Evolutionary conservation across 2,329 filamentous ascomycete genomes (phyloP).

Genomic region (Akanthomyces muscarius): DNA sequence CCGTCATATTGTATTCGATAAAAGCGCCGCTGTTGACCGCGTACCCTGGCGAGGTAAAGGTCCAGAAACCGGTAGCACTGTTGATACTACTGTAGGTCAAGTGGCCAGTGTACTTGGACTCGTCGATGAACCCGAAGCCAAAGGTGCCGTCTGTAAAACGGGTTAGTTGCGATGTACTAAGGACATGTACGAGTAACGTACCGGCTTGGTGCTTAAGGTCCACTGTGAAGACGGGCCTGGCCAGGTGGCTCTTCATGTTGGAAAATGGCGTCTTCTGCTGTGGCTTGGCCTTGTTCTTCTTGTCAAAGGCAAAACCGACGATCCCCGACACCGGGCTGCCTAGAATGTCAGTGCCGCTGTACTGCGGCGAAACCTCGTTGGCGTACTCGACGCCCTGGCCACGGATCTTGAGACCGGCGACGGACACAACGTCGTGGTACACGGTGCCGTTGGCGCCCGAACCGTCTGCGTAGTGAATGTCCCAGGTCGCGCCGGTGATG

Average conservation of each 20-base stretch:
- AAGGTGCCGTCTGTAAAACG: conserved; percentile 52
- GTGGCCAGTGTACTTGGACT: conserved; percentile 55
- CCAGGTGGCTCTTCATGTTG: conserved; percentile 25
- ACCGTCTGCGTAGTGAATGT: conserved; percentile 41
- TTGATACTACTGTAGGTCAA: conserved; percentile 62
- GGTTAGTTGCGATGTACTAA: not conserved
- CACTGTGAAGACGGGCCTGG: conserved; percentile 59
- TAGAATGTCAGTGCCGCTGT: conserved; percentile 43
- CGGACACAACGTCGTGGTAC: conserved; percentile 39
- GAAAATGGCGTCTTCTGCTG: conserved; percentile 42
- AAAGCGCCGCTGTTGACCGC: conserved; percentile 20
- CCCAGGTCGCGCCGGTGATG: conserved; percentile 36
- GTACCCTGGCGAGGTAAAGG: conserved; percentile 24
- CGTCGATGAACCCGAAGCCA: conserved; percentile 70
- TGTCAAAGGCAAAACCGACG: conserved; percentile 35
- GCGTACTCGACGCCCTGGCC: conserved; percentile 43
- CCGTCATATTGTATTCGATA: conserved; percentile 38
- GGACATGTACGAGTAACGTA: conserved; percentile 5
- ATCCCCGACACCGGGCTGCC: conserved; percentile 25
- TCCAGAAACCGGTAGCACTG: conserved; percentile 62
- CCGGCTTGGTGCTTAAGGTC: conserved; percentile 52
- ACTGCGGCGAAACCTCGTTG: conserved; percentile 35
- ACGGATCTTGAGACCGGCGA: conserved; percentile 39
- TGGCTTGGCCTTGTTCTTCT: conserved; percentile 40
- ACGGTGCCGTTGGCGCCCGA: conserved; percentile 40